Evolutionary conservation across 768 basidiomycete genomes (phyloP).

Genomic region (Cystobasidiopsis lactophilus): DNA sequence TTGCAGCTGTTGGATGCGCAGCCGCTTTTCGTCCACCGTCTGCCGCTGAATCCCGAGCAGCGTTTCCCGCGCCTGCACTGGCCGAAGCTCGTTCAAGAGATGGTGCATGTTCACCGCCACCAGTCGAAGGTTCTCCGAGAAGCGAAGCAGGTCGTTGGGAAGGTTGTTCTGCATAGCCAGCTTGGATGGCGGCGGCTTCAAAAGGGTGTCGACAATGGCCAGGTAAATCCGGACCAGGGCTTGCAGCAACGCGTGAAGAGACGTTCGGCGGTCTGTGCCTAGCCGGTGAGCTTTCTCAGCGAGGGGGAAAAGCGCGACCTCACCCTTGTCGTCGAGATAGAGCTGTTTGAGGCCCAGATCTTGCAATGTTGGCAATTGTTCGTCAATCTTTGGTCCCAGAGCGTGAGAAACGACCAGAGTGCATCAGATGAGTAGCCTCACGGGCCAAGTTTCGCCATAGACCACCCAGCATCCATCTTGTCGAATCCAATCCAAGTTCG

Average conservation of each 20-base stretch:
- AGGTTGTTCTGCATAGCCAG: conserved; percentile 21
- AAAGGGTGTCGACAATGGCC: conserved; percentile 42
- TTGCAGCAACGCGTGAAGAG: conserved; percentile 45
- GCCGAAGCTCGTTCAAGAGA: conserved; percentile 68
- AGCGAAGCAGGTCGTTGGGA: conserved; percentile 29
- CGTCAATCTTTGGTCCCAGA: conserved; percentile 41
- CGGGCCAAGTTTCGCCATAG: conserved; percentile 79
- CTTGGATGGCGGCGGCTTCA: conserved; percentile 33
- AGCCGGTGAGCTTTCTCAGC: neutral
- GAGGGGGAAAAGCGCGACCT: neutral
- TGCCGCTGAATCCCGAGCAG: conserved; percentile 61
- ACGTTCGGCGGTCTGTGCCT: conserved; percentile 47
- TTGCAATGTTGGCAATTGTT: conserved; percentile 55
- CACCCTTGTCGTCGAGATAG: conserved; percentile 25
- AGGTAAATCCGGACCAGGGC: conserved; percentile 66
- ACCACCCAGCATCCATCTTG: conserved; percentile 61
- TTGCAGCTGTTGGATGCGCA: no score
- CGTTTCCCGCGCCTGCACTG: conserved; percentile 68
- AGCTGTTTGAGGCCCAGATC: conserved; percentile 61
- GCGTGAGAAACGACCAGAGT: neutral
- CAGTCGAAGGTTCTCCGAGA: conserved; percentile 49
- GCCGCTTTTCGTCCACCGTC: conserved; percentile 45
- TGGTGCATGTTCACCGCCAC: conserved; percentile 73
- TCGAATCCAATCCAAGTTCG: conserved; percentile 71
- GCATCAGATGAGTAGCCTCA: conserved; percentile 28